These are phyloP conservation scores for Termitomyces sp. DNA, from an alignment of 768 basidiomycete genomes.

Conservation along the genomic window DNA sequence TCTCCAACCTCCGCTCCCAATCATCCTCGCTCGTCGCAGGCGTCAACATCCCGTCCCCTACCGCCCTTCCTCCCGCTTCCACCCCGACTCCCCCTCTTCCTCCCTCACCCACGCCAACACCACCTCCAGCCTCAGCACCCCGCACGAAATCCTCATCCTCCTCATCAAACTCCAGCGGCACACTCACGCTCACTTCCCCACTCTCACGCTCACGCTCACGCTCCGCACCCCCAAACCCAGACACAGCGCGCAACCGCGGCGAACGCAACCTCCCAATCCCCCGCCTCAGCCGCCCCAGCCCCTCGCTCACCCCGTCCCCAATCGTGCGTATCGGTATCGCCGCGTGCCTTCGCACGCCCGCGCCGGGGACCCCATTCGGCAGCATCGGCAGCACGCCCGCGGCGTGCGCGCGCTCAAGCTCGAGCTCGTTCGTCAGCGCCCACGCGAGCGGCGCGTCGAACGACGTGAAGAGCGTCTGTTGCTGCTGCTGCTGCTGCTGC, in stretches of 20 bases:
- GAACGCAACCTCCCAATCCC: conserved; percentile 51
- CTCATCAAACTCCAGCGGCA: conserved; percentile 59
- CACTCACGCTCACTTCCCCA: conserved; percentile 18
- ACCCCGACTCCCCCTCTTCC: too few species aligned
- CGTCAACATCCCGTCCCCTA: conserved; percentile 24
- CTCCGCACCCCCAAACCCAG: not conserved
- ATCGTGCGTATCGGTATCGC: conserved; percentile 55
- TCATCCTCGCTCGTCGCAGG: conserved; percentile 31
- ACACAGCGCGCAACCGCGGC: conserved; percentile 25
- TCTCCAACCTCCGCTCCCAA: conserved; percentile 20
- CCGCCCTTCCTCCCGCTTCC: not conserved
- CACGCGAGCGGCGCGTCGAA: conserved; percentile 78
- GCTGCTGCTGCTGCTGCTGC: too few species aligned
- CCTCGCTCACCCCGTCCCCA: conserved; percentile 53
- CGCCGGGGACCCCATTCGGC: conserved; percentile 59
- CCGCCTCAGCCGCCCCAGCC: conserved; percentile 52
- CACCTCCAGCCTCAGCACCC: not conserved
- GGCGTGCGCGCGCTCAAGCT: conserved; percentile 44
- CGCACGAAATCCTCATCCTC: conserved; percentile 59
- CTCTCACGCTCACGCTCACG: conserved; percentile 1
- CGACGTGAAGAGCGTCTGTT: conserved; percentile 39
- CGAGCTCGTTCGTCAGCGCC: conserved; percentile 62
- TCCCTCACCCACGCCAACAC: too few species aligned
- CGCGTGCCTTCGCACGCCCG: conserved; percentile 8
- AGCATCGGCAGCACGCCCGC: conserved; percentile 66